Conservation (phyloP, 805 yeast genomes). For the Lachancea cidri region DNA sequence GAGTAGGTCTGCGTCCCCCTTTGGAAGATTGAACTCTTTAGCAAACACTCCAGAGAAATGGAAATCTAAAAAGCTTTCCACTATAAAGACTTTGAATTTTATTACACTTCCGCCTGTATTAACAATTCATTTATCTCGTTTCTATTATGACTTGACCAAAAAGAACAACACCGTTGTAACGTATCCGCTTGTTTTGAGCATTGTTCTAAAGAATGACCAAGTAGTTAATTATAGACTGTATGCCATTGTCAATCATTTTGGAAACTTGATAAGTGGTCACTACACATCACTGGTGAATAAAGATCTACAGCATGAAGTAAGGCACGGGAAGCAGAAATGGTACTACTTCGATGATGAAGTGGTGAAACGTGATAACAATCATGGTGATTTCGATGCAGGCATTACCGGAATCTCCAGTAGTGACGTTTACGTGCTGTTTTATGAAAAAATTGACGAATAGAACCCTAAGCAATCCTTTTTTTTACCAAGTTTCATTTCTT, state of each 20-base stretch:
- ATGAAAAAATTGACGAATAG: slow-evolving; percentile 36
- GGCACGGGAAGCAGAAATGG: slow-evolving; percentile 47
- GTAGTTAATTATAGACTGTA: slow-evolving; percentile 45
- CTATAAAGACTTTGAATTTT: slow-evolving; percentile 67
- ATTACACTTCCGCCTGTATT: slow-evolving; percentile 75
- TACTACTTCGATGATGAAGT: slow-evolving; percentile 71
- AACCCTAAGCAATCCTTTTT: not conserved
- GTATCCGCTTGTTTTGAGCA: slow-evolving; percentile 51
- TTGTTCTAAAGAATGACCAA: slow-evolving; percentile 36
- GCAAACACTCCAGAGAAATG: slow-evolving; percentile 5
- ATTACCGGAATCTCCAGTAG: slow-evolving; percentile 41
- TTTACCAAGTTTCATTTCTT: too few relatives aligned
- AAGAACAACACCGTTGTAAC: slow-evolving; percentile 46
- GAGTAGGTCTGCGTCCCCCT: slow-evolving; percentile 31
- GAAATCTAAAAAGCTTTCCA: slow-evolving; percentile 28
- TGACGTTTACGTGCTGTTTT: slow-evolving; percentile 68
- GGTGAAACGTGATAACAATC: slow-evolving; percentile 40
- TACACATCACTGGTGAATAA: slow-evolving; percentile 64
- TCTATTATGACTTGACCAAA: slow-evolving; percentile 50
- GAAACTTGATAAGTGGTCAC: slow-evolving; percentile 69
- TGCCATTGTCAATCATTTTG: slow-evolving; percentile 67
- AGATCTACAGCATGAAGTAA: slow-evolving; percentile 34
- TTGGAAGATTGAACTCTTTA: slow-evolving; percentile 15
- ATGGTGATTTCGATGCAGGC: slow-evolving; percentile 41
- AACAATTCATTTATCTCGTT: slow-evolving; percentile 81